Conservation (phyloP, 257 asterid species). For the Lycium ferocissimum region DNA sequence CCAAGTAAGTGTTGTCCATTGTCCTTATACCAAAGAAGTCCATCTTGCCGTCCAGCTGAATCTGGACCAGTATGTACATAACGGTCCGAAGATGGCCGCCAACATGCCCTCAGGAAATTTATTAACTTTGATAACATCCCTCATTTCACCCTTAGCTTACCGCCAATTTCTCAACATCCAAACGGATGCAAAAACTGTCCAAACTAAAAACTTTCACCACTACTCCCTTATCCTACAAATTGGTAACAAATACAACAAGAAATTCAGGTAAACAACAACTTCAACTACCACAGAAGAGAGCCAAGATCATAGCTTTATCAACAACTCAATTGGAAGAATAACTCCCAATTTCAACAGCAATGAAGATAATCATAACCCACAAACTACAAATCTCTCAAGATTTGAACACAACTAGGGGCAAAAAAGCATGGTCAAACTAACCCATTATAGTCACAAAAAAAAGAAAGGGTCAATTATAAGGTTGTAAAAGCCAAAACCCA, state of each 20-base stretch:
- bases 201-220: constrained; percentile 13
- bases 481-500: constrained; percentile 28
- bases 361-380: too few species aligned
- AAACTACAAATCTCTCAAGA: not conserved
- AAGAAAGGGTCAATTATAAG: constrained; percentile 21
- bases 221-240: constrained; percentile 34
- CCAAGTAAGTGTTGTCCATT: constrained; percentile 54
- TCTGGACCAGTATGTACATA: constrained; percentile 46
- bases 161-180: constrained; percentile 54
- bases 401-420: constrained; percentile 6
- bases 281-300: constrained; percentile 17
- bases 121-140: constrained; percentile 67
- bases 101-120: constrained; percentile 56
- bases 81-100: constrained; percentile 48
- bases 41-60: constrained; percentile 58
- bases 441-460: constrained; percentile 22
- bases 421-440: constrained; percentile 34
- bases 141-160: constrained; percentile 59
- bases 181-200: constrained; percentile 48
- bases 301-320: constrained; percentile 35
- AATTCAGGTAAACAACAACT: not conserved
- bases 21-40: constrained; percentile 60
- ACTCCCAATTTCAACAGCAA: too few species aligned
- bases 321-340: not conserved
- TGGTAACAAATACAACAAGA: constrained; percentile 11